Evolutionary conservation across 1,284 basidiomycete genomes (phyloP).

Genomic region (Neonothopanus nambi): DNA sequence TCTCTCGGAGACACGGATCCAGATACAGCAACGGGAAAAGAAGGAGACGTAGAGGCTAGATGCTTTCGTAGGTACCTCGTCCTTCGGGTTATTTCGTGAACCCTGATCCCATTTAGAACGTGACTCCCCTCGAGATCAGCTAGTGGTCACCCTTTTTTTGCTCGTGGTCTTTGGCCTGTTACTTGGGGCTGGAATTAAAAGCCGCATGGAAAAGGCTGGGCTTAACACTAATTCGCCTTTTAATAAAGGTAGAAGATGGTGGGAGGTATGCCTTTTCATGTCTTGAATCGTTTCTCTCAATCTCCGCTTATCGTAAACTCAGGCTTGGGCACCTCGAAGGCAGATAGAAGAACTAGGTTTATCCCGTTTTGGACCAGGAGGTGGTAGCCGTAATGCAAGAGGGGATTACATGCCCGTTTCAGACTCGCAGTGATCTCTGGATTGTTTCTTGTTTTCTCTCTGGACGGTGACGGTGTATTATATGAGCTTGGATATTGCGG

Average conservation of each 20-base stretch:
- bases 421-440: constrained; percentile 8
- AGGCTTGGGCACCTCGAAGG: constrained; percentile 64
- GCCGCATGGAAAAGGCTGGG: constrained; percentile 76
- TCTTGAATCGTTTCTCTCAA: constrained; percentile 1
- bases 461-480: too few relatives aligned
- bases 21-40: constrained; percentile 93
- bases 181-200: constrained; percentile 81
- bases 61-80: constrained; percentile 82
- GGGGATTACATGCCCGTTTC: constrained; percentile 45
- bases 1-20: constrained; percentile 78
- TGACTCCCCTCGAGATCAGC: constrained; percentile 13
- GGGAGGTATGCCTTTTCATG: constrained; percentile 57
- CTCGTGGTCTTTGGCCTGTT: constrained; percentile 83
- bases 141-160: constrained; percentile 85
- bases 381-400: constrained; percentile 30
- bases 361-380: constrained; percentile 39
- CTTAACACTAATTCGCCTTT: constrained; percentile 62
- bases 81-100: background rate
- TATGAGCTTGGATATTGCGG: too few relatives aligned
- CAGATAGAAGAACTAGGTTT: constrained; percentile 52
- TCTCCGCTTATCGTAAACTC: background rate
- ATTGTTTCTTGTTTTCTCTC: too few relatives aligned
- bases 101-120: constrained; percentile 7
- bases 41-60: constrained; percentile 92
- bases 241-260: constrained; percentile 67